Evolutionary conservation across 495 filamentous ascomycete genomes (phyloP).

Genomic region (Xylaria palmicola): DNA sequence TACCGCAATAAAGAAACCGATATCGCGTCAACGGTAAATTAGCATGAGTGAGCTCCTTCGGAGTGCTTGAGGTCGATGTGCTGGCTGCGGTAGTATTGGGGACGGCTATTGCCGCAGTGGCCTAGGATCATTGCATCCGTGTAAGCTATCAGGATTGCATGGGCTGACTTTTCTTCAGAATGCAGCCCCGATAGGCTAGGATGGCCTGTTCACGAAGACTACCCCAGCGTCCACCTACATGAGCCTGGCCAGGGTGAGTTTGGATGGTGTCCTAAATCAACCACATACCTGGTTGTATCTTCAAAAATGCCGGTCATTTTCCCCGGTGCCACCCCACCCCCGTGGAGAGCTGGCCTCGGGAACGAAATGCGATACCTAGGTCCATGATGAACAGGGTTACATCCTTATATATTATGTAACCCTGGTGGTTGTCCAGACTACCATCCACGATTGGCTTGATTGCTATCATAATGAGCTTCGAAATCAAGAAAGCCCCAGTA

Average conservation of each 20-base stretch:
- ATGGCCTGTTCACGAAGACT: neutral
- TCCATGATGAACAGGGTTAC: too few species aligned
- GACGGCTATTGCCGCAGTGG: neutral
- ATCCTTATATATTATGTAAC: too few species aligned
- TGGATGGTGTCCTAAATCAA: neutral
- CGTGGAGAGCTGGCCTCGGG: too few species aligned
- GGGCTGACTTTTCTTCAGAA: neutral
- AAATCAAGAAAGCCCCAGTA: too few species aligned
- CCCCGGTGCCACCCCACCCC: neutral
- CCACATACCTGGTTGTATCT: neutral
- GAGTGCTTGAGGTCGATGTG: neutral
- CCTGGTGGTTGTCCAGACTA: too few species aligned
- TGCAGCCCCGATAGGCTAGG: conserved; percentile 1
- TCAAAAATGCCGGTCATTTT: conserved; percentile 3
- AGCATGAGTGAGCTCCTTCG: neutral
- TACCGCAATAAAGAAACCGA: too few species aligned
- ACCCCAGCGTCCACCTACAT: neutral
- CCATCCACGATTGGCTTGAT: too few species aligned
- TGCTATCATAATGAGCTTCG: too few species aligned
- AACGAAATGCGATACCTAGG: too few species aligned
- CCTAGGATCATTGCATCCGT: neutral
- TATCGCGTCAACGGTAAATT: too few species aligned
- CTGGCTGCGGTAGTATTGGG: neutral
- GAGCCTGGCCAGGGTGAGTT: neutral
- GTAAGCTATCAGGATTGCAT: neutral